phyloP scores from a whole-genome alignment of 192 early-diverging fungal genomes.

The Coemansia sp. region DNA sequence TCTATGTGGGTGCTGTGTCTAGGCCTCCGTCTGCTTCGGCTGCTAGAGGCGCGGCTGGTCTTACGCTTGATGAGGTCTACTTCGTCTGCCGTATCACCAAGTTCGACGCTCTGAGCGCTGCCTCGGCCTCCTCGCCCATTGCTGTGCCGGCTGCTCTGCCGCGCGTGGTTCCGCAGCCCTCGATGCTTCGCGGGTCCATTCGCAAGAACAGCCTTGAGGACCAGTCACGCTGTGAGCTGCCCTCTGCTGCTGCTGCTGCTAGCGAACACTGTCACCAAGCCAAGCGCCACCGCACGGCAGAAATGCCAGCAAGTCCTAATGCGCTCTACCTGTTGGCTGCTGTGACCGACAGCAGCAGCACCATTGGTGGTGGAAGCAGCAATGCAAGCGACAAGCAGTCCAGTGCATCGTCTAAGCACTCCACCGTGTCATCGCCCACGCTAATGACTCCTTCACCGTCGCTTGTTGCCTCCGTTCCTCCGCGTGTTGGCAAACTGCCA shows the following conservation, averaged over 20 bases:
- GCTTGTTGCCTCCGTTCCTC: slow-evolving; percentile 12
- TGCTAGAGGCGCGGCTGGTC: neutral
- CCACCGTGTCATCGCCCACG: slow-evolving; percentile 23
- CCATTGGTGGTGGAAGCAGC: neutral
- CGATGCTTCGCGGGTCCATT: neutral
- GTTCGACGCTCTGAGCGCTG: slow-evolving; percentile 32
- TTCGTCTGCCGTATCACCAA: slow-evolving; percentile 40
- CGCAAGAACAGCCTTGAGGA: slow-evolving; percentile 3
- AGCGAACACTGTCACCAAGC: neutral
- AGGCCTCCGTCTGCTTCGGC: slow-evolving; percentile 5
- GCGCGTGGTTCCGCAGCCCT: neutral
- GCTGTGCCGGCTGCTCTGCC: slow-evolving; percentile 6
- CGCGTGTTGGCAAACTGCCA: slow-evolving; percentile 22
- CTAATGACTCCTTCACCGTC: slow-evolving; percentile 22
- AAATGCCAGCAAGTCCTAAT: neutral
- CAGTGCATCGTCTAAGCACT: slow-evolving; percentile 13
- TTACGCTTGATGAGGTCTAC: slow-evolving; percentile 29
- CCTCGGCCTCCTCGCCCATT: slow-evolving; percentile 4
- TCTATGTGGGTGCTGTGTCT: slow-evolving; percentile 34
- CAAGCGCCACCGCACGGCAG: slow-evolving; percentile 22
- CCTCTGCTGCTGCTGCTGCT: slow-evolving; percentile 1
- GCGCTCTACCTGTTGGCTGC: slow-evolving; percentile 40
- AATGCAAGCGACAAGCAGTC: neutral
- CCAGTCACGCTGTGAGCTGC: neutral
- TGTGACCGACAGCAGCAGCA: slow-evolving; percentile 23